Evolutionary conservation across 73 alveolate species (phyloP).

Genomic region (Paramecium biaurelia): DNA sequence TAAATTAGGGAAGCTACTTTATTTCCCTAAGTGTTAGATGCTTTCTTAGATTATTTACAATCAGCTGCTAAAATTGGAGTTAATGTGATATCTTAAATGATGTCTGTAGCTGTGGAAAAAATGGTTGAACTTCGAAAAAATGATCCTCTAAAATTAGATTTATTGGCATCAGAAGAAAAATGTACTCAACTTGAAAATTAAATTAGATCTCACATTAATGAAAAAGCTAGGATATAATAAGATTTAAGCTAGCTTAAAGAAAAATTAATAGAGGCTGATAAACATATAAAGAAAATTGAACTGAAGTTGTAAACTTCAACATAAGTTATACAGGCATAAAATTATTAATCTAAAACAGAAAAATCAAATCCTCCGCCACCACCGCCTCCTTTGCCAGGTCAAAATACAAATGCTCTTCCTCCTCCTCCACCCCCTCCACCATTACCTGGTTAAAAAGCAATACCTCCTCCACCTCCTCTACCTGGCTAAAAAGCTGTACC

Average conservation of each 20-base stretch:
- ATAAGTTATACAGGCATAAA: background rate
- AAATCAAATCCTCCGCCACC: background rate
- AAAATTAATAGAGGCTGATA: background rate
- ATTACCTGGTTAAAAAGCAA: background rate
- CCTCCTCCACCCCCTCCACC: background rate
- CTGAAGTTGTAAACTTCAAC: conserved; percentile 1
- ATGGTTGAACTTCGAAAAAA: background rate
- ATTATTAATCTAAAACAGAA: background rate
- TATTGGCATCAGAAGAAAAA: background rate
- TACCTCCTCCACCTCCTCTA: conserved; percentile 42
- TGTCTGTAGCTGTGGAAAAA: background rate
- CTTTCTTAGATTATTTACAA: background rate
- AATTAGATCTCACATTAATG: background rate
- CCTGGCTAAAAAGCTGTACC: background rate
- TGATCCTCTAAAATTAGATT: background rate
- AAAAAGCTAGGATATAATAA: background rate
- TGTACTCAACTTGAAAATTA: background rate
- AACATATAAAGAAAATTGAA: background rate
- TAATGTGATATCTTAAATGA: background rate
- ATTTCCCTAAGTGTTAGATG: background rate
- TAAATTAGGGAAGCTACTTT: background rate
- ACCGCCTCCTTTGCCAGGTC: background rate
- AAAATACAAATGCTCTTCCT: background rate
- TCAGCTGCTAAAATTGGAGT: conserved; percentile 1
- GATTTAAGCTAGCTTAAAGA: background rate